Conservation (phyloP, 2,329 filamentous ascomycete species). For the Paradendryphiella salina region DNA sequence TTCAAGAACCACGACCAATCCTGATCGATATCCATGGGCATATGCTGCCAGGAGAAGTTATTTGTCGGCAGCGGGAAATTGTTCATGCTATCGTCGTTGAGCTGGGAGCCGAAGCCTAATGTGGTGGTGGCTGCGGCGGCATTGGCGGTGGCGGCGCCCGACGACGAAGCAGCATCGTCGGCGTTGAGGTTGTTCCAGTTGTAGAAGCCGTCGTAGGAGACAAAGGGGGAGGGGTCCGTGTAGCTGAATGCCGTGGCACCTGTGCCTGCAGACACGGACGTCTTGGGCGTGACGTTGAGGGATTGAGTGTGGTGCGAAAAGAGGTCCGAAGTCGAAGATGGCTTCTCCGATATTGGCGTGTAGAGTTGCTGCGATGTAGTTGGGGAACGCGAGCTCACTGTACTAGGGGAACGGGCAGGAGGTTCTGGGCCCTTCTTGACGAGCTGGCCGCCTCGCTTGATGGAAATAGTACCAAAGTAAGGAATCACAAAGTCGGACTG, state of each 20-base stretch:
- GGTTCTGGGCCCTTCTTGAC: slow-evolving; percentile 9
- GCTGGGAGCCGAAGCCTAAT: slow-evolving; percentile 17
- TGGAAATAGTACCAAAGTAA: slow-evolving; percentile 49
- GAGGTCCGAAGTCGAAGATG: slow-evolving; percentile 14
- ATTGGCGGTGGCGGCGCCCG: not conserved
- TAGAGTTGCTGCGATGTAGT: slow-evolving; percentile 8
- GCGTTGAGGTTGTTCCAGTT: slow-evolving; percentile 35
- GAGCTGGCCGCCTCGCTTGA: slow-evolving; percentile 36
- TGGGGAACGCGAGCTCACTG: slow-evolving; percentile 2
- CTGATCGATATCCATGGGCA: slow-evolving; percentile 49
- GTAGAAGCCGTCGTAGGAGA: slow-evolving; percentile 49
- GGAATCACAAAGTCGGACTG: slow-evolving; percentile 45
- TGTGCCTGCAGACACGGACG: slow-evolving; percentile 19
- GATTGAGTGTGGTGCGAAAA: slow-evolving; percentile 19
- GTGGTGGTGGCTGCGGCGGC: not conserved
- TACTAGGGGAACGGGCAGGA: slow-evolving; percentile 3
- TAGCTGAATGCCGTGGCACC: slow-evolving; percentile 16
- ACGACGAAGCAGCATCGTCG: slow-evolving; percentile 13
- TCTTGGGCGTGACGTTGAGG: slow-evolving; percentile 19
- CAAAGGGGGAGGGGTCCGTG: slow-evolving; percentile 34
- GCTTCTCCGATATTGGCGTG: slow-evolving; percentile 18
- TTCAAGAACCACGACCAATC: slow-evolving; percentile 50
- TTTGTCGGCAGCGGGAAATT: slow-evolving; percentile 42
- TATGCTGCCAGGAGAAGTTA: slow-evolving; percentile 46
- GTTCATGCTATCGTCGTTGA: slow-evolving; percentile 39